Evolutionary conservation across 75 land plant genomes (phyloP), one percentile per base, ranked within the genome.

Genomic region (Picea sitchensis): DNA sequence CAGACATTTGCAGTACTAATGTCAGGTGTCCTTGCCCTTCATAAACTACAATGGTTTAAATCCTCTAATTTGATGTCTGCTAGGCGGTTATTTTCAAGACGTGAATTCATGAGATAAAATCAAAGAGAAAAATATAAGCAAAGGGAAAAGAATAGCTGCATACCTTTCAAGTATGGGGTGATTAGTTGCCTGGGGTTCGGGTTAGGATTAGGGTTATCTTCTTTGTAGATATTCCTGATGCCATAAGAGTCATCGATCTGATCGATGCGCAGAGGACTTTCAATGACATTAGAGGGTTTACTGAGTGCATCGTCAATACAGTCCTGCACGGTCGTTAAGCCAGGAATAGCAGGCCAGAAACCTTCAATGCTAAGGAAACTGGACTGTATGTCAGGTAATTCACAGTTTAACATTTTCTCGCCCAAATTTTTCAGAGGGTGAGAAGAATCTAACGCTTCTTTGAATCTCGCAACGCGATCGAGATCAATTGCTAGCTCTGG

Each of bases 401-500:
- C 41, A 67, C 44, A 34, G 7, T 67, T 7, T 67, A 67, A 32
- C 44, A 14, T 31, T 6, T 67, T 20, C 14, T 36, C 47, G 14
- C 47, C 72, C 17, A 31, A 31, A 34, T 14, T 34, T 67, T 67
- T 67, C 31, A 3, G 18, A 67, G 44, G 72, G 7, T 34, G 5
- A 67, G 20, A 36, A 36, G 20, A 67, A 32, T 34, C 72, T 41
- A 41, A 3, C 44, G 44, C 44, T 41, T 41, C 4, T 41, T 41
- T 41, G 44, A 41, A 41, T 34, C 3, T 14, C 44, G 14, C 36
- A 17, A 67, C 36, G 26, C 47, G 5, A 67, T 67, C 44, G 6
- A 67, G 38, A 36, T 67, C 18, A 67, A 17, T 15, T 36, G 72
- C 36, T 67, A 67, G 20, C 72, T 67, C 72, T 67, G 69, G 18